These are phyloP conservation scores for Planoprotostelium fungivorum DNA, from an alignment of 78 protist genomes.

Conservation along the genomic window DNA sequence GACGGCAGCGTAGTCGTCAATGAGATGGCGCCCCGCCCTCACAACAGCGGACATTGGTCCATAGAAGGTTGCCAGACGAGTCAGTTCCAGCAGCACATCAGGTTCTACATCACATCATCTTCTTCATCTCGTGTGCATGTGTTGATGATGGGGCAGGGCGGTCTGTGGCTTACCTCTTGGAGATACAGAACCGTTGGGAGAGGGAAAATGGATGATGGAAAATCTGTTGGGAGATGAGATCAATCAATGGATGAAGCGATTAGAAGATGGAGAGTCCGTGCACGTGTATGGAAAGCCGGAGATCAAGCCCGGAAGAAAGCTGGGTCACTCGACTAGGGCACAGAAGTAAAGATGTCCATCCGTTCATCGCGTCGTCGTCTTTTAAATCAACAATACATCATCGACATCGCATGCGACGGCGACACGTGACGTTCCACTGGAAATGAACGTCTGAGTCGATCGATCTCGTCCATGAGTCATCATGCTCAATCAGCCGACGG, in stretches of 20 bases:
- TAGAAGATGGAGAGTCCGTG: slow-evolving; percentile 22
- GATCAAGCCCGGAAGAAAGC: slow-evolving; percentile 65
- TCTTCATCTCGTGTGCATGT: slow-evolving; percentile 29
- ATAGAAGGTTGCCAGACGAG: slow-evolving; percentile 81
- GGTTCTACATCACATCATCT: slow-evolving; percentile 81
- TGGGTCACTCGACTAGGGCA: slow-evolving; percentile 77
- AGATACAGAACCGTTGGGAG: slow-evolving; percentile 1
- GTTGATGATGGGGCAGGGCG: slow-evolving; percentile 18
- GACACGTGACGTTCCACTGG: too few species aligned
- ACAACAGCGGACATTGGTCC: slow-evolving; percentile 93
- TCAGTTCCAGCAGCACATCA: slow-evolving; percentile 84
- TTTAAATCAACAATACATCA: too few species aligned
- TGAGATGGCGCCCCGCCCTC: slow-evolving; percentile 93
- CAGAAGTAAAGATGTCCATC: neutral
- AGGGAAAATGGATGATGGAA: slow-evolving; percentile 14
- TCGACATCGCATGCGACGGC: too few species aligned
- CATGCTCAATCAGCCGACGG: too few species aligned
- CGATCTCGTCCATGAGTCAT: too few species aligned
- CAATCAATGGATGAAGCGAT: slow-evolving; percentile 36
- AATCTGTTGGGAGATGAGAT: slow-evolving; percentile 55
- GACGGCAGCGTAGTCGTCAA: slow-evolving; percentile 71
- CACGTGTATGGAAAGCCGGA: slow-evolving; percentile 81
- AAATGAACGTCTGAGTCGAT: too few species aligned
- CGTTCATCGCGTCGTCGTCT: too few species aligned
- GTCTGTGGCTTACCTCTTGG: slow-evolving; percentile 9